Evolutionary conservation across 2,329 filamentous ascomycete species (phyloP).

Genomic region (Magnaporthiopsis incrustans): DNA sequence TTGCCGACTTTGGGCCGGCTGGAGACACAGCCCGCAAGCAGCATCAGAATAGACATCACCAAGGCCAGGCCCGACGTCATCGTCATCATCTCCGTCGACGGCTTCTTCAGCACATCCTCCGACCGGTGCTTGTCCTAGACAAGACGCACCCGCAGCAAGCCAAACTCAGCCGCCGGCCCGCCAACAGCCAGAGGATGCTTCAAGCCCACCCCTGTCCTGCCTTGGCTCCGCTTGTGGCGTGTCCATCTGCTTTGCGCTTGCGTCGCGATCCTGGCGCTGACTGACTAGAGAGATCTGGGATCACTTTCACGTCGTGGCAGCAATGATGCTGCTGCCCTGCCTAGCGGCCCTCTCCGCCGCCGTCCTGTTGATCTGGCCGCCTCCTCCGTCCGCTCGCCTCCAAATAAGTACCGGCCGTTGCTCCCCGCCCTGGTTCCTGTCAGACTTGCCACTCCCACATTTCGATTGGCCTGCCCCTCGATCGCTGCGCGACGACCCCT

Average conservation of each 20-base stretch:
- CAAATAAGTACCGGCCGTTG: not conserved
- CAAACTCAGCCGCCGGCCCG: too few relatives aligned
- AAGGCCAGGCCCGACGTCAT: not conserved
- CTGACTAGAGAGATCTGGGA: not conserved
- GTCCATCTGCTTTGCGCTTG: not conserved
- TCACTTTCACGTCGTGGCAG: too few relatives aligned
- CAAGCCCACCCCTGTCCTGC: not conserved
- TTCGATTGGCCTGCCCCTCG: not conserved
- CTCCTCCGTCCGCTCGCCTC: not conserved
- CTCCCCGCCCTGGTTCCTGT: not conserved
- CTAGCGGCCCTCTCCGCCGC: not conserved
- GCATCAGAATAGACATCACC: too few relatives aligned
- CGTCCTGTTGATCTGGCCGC: not conserved
- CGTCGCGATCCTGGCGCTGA: not conserved
- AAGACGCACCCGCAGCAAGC: not conserved
- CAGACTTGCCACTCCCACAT: not conserved
- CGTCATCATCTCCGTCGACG: too few relatives aligned
- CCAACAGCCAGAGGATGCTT: too few relatives aligned
- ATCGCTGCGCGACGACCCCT: not conserved
- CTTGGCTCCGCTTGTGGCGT: not conserved
- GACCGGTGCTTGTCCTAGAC: not conserved
- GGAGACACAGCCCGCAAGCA: not conserved
- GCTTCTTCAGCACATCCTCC: not conserved
- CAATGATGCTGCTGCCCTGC: not conserved
- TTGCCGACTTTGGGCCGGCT: too few relatives aligned